Evolutionary conservation across 148 eudicot species (phyloP), one percentile per base, ranked within the genome.

Genomic region (Camellia sinensis): DNA sequence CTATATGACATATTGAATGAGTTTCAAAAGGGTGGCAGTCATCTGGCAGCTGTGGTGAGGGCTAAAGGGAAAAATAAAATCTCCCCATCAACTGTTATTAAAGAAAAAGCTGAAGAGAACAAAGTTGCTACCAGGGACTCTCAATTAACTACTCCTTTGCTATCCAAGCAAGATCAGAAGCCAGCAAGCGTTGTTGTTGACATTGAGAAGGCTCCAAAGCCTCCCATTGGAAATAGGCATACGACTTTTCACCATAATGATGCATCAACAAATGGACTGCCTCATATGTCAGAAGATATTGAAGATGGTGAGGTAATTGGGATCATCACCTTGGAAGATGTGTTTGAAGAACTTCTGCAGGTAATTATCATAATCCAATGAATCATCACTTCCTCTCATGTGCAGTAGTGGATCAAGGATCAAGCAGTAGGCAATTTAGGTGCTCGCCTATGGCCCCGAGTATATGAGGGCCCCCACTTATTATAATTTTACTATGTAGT

Each of bases 311-410:
- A 95, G 83, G 97, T 95, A 67, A 87, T 93, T 79, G 99, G 99
- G 60, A 95, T 95, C 41, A 93, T 95, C 85, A 95, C 99, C 62
- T 89, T 95, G 71, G 99, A 95, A 89, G 99, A 95, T 85, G 99
- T 95, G 77, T 95, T 95, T 82, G 99, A 95, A 89, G 99, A 95
- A 79, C 99, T 95, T 84, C 81, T 95, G 80, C 99, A 95, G 95
- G 99, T 95, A 80, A 22, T 52, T 57, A 59, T 67, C 14, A 3
- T 50, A 3, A 11, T 64, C 40, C 3, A 43, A 62, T 63, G 53
- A 41, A 19, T 46, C 70, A 12, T 71, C 18, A 15, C 3, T 65
- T 77, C 37, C 78, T 44, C 10, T 15, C 73, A 22, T 14, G 9
- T 69, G 5, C 37, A 29, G 37, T 29, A 29, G 37, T 29, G 37